Evolutionary conservation across 2,329 filamentous ascomycete genomes (phyloP).

Genomic region (Penicillium italicum): DNA sequence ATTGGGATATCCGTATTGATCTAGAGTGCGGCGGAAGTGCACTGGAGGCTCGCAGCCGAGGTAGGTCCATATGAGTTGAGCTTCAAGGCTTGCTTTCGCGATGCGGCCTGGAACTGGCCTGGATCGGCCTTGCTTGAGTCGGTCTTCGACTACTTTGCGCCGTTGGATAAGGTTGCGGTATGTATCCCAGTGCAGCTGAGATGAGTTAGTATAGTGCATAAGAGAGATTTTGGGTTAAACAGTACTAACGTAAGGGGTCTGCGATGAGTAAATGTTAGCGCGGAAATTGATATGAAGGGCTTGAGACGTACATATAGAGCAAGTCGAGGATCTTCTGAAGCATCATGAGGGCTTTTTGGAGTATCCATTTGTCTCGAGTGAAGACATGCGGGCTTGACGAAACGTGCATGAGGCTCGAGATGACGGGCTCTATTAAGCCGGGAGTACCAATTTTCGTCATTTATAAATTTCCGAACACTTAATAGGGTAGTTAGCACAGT

Average conservation of each 20-base stretch:
- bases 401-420: conserved; percentile 40
- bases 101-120: conserved; percentile 56
- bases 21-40: conserved; percentile 59
- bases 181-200: conserved; percentile 60
- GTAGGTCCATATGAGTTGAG: conserved; percentile 61
- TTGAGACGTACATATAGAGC: conserved; percentile 30
- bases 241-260: conserved; percentile 31
- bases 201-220: background rate
- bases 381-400: conserved; percentile 37
- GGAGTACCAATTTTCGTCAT: conserved; percentile 36
- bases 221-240: accelerated
- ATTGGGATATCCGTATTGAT: conserved; percentile 62
- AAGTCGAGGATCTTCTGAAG: conserved; percentile 22
- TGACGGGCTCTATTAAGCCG: conserved; percentile 38
- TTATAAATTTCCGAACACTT: conserved; percentile 39
- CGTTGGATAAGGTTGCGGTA: conserved; percentile 57
- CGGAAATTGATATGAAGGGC: too few species aligned
- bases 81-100: conserved; percentile 53
- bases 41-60: conserved; percentile 59
- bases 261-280: background rate
- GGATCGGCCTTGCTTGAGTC: conserved; percentile 53
- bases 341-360: conserved; percentile 10
- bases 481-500: conserved; percentile 12
- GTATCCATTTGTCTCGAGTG: conserved; percentile 28
- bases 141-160: conserved; percentile 53